Evolutionary conservation across 495 filamentous ascomycete genomes (phyloP).

Genomic region (Thermothielavioides terrestris): DNA sequence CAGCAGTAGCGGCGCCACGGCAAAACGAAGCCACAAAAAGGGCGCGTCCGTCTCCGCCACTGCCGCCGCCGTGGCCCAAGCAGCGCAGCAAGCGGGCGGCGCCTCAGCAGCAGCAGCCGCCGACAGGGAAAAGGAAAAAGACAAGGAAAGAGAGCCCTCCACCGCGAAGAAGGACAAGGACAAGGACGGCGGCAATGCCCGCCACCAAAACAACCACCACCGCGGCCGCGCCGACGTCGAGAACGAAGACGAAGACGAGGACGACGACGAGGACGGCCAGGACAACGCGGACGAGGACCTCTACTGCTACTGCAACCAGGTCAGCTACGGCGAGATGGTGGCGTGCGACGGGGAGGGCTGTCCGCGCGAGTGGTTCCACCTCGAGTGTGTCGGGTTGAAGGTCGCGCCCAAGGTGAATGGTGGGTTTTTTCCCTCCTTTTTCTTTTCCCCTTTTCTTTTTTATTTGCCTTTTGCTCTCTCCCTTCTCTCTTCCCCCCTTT

Average conservation of each 20-base stretch:
- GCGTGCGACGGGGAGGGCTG: slow-evolving; percentile 89
- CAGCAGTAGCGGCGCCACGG: neutral
- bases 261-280: slow-evolving; percentile 65
- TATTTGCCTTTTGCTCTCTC: neutral
- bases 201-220: slow-evolving; percentile 24
- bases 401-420: slow-evolving; percentile 77
- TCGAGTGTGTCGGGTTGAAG: slow-evolving; percentile 81
- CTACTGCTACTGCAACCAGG: slow-evolving; percentile 89
- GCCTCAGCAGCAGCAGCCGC: neutral
- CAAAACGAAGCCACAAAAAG: slow-evolving; percentile 68
- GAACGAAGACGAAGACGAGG: slow-evolving; percentile 62
- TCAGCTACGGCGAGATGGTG: slow-evolving; percentile 96
- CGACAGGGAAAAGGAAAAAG: slow-evolving; percentile 2
- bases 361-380: slow-evolving; percentile 90
- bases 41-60: slow-evolving; percentile 37
- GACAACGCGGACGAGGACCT: neutral
- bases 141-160: slow-evolving; percentile 2
- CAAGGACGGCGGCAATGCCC: neutral
- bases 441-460: neutral
- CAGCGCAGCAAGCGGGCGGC: neutral
- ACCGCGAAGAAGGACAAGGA: neutral
- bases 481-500: neutral
- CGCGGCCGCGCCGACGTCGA: slow-evolving; percentile 35
- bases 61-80: slow-evolving; percentile 5
- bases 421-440: slow-evolving; percentile 38